These are phyloP conservation scores for Eucalyptus sp. DNA, from an alignment of 345 rosid genomes.

Conservation along the genomic window DNA sequence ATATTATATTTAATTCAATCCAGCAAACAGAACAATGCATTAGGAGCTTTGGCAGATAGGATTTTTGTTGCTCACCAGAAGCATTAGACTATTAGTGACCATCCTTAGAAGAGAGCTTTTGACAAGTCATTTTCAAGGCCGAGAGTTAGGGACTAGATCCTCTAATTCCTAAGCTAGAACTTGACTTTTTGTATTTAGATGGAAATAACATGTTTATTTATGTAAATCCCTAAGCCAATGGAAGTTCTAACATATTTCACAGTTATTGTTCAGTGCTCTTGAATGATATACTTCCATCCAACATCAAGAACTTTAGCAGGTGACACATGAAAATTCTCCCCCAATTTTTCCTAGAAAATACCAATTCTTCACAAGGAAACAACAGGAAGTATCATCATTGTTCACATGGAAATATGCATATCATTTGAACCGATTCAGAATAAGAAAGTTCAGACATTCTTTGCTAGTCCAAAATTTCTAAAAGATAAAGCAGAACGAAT, in stretches of 20 bases:
- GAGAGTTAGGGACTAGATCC: background rate
- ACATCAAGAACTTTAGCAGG: background rate
- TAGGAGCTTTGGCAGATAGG: background rate
- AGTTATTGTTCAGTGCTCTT: background rate
- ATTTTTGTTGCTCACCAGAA: background rate
- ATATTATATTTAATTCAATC: background rate
- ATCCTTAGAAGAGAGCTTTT: background rate
- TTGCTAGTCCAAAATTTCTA: background rate
- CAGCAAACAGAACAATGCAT: background rate
- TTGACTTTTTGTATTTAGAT: background rate
- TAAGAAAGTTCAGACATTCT: background rate
- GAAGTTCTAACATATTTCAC: background rate
- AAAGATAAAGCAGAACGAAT: background rate
- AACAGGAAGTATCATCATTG: background rate
- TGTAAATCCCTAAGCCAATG: background rate
- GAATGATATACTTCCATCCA: background rate
- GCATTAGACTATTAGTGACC: background rate
- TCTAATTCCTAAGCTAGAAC: background rate
- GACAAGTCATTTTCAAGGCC: background rate
- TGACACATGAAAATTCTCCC: background rate
- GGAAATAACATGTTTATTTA: background rate
- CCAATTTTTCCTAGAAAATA: background rate
- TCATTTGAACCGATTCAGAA: background rate
- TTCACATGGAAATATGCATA: background rate
- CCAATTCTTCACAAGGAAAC: background rate